Percentiles rank a stretch among this genome's conserved stretches.
These are phyloP conservation scores for Maudiozyma turicensis DNA, from an alignment of 805 yeast genomes.

Conservation along the genomic window DNA sequence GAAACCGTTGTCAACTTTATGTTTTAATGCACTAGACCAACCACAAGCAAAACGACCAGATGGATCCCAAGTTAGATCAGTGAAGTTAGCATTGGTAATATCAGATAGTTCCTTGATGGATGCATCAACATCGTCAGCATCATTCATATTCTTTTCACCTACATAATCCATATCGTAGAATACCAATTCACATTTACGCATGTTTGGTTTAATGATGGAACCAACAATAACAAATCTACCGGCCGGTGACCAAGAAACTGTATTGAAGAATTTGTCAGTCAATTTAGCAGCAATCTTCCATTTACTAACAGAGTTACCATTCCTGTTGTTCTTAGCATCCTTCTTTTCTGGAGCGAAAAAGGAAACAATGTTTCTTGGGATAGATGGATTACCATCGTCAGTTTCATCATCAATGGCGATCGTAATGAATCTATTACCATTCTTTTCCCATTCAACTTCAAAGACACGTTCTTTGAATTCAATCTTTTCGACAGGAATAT, in stretches of 20 bases:
- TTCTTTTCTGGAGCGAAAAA: slow-evolving; percentile 74
- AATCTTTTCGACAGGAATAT: slow-evolving; percentile 87
- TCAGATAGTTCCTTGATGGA: slow-evolving; percentile 53
- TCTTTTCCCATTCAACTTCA: slow-evolving; percentile 94
- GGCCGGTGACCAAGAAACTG: slow-evolving; percentile 80
- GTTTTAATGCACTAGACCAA: slow-evolving; percentile 82
- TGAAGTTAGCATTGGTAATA: slow-evolving; percentile 65
- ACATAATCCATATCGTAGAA: slow-evolving; percentile 82
- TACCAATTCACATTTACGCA: slow-evolving; percentile 56
- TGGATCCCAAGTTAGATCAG: slow-evolving; percentile 89
- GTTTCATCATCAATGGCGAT: slow-evolving; percentile 51
- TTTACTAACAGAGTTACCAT: slow-evolving; percentile 33
- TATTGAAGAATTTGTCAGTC: slow-evolving; percentile 56
- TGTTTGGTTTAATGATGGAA: slow-evolving; percentile 36
- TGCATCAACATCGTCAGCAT: slow-evolving; percentile 38
- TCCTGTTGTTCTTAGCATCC: slow-evolving; percentile 37
- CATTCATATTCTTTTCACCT: slow-evolving; percentile 41
- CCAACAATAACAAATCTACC: slow-evolving; percentile 72
- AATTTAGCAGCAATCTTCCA: slow-evolving; percentile 55
- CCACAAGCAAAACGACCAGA: slow-evolving; percentile 85
- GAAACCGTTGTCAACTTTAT: slow-evolving; percentile 83
- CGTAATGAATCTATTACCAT: slow-evolving; percentile 74
- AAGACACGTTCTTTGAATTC: slow-evolving; percentile 85
- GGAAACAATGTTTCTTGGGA: slow-evolving; percentile 53
- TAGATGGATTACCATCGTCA: slow-evolving; percentile 46